Conservation (phyloP, 2,329 filamentous ascomycete genomes). For the Magnaporthiopsis incrustans region DNA sequence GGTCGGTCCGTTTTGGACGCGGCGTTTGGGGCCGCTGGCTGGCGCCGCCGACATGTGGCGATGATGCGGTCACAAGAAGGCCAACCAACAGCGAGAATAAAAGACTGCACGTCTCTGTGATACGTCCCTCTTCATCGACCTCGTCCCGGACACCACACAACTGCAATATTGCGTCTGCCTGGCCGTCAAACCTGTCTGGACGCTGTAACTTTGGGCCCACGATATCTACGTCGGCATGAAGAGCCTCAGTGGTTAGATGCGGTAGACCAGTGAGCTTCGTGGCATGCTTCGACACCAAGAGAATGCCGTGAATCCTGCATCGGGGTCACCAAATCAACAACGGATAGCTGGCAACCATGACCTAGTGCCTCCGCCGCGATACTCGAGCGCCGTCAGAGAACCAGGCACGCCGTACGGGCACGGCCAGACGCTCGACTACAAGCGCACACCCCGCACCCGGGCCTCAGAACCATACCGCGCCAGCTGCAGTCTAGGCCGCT, state of each 20-base stretch:
- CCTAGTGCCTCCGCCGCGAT: slow-evolving; percentile 53
- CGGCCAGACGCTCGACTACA: slow-evolving; percentile 61
- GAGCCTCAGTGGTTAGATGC: slow-evolving; percentile 49
- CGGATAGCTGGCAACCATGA: slow-evolving; percentile 1
- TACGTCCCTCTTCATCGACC: too few relatives aligned
- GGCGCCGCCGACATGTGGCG: too few relatives aligned
- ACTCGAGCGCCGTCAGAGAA: slow-evolving; percentile 57
- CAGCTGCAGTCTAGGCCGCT: slow-evolving; percentile 77
- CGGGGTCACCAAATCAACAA: neutral
- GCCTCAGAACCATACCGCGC: slow-evolving; percentile 72
- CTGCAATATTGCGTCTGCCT: neutral
- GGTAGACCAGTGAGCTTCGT: slow-evolving; percentile 7
- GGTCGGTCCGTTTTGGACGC: too few relatives aligned
- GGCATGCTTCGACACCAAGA: slow-evolving; percentile 9
- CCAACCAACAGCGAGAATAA: too few relatives aligned
- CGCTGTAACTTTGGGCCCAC: too few relatives aligned
- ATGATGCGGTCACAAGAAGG: too few relatives aligned
- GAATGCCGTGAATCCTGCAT: slow-evolving; percentile 19
- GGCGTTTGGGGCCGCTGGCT: too few relatives aligned
- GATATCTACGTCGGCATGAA: slow-evolving; percentile 55
- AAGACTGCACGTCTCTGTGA: too few relatives aligned
- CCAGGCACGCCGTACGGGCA: slow-evolving; percentile 61
- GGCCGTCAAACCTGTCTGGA: slow-evolving; percentile 7
- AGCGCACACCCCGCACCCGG: slow-evolving; percentile 63
- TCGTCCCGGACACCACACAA: slow-evolving; percentile 9